Evolutionary conservation across 768 basidiomycete genomes (phyloP), one percentile per base, ranked within the genome.

Genomic region (Tubosaeta brunneosetosa): DNA sequence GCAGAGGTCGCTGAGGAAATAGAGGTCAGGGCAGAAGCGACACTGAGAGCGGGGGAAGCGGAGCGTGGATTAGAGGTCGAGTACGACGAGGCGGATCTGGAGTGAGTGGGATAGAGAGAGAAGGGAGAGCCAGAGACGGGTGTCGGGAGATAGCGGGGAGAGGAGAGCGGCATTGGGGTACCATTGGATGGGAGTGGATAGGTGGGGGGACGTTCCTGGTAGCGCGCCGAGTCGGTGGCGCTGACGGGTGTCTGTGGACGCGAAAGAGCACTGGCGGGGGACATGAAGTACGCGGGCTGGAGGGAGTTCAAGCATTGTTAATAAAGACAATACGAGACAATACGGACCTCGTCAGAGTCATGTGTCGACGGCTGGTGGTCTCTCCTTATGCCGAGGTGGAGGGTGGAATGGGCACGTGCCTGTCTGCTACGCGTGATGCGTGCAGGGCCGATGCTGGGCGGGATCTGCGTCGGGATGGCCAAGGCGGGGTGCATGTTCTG

Each of bases 41-140:
- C 73, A 63, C 85, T 88, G 36, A 79, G 71, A 2, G 84, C 77
- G 1, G 88, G 86, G 0, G 87, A 88, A 7, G 77, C 72, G 16
- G 81, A 76, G 44, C 82, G 79, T 7, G 75, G 78, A 55, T 79
- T 72, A 6, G 75, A 77, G 1, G 69, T 72, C 38, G 75, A 74
- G 52, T 71, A 69, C 33, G 69, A 69, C 8, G 76, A 77, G 19
- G 68, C 66, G 8, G 78, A 75, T 48, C 78, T 73, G 37, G 79
- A 75, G 59, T 81, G 78, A 10, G 72, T 65, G 40, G 73, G 66
- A 49, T 71, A 70, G 56, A 72, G 63, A 6, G 77, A 69, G 40
- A 78, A 77, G 47, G 74, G 74, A 0, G 79, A 72, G 34, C 75
- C 78, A 65, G 71, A 66, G 8, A 71, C 66, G 38, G 80, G 78